Percentiles rank a stretch among this genome's conserved stretches.
These are phyloP conservation scores for Cryphonectria nitschkei DNA, from an alignment of 2,329 filamentous ascomycete species.

Conservation along the genomic window DNA sequence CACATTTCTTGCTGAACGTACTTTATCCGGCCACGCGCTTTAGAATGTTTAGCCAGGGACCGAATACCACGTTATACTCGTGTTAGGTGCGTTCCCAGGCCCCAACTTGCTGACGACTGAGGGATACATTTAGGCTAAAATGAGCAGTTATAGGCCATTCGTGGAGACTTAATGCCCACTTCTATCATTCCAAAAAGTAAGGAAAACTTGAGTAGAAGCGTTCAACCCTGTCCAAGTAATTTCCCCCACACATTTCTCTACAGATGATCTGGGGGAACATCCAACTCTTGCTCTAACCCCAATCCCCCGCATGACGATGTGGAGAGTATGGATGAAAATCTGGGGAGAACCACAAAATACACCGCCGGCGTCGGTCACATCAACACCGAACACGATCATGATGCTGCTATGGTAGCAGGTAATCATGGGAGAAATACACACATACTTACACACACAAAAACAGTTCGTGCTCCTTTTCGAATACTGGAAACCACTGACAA, in stretches of 20 bases:
- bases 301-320: slow-evolving; percentile 2
- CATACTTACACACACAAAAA: not conserved
- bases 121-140: not conserved
- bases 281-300: not conserved
- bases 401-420: not conserved
- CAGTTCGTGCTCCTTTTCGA: not conserved
- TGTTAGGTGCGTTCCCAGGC: no score
- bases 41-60: not conserved
- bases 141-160: not conserved
- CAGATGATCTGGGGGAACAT: not conserved
- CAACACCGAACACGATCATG: not conserved
- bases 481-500: not conserved
- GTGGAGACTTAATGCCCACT: not conserved
- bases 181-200: not conserved
- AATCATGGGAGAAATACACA: not conserved
- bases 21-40: not conserved
- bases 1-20: not conserved
- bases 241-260: not conserved
- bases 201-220: no score
- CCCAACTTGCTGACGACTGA: not conserved
- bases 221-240: not conserved
- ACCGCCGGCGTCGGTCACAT: not conserved
- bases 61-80: not conserved
- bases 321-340: not conserved
- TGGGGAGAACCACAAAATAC: not conserved